phyloP scores from a whole-genome alignment of 306 rosid genomes.

The Trifolium repens region DNA sequence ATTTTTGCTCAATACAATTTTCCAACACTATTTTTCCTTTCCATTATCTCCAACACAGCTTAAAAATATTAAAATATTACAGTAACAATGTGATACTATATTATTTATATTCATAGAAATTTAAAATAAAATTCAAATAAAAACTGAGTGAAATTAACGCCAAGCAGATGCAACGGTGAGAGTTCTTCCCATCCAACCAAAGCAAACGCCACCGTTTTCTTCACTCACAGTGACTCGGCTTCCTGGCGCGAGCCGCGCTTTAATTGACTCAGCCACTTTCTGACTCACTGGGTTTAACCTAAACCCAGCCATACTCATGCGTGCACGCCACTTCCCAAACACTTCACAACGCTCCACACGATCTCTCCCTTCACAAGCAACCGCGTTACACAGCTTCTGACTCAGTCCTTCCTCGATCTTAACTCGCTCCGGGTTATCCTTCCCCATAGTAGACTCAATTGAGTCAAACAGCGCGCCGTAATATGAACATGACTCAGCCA shows the following conservation, averaged over 20 bases:
- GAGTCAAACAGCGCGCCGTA: slow-evolving; percentile 70
- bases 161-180: slow-evolving; percentile 95
- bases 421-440: slow-evolving; percentile 51
- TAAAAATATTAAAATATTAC: slow-evolving; percentile 40
- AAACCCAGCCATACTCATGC: slow-evolving; percentile 96
- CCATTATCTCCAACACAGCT: slow-evolving; percentile 67
- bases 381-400: slow-evolving; percentile 61
- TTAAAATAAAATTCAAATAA: neutral
- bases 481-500: slow-evolving; percentile 61
- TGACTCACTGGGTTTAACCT: slow-evolving; percentile 62
- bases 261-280: slow-evolving; percentile 57
- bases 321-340: slow-evolving; percentile 93
- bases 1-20: slow-evolving; percentile 25
- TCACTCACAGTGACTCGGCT: slow-evolving; percentile 64
- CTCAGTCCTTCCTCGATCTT: slow-evolving; percentile 70
- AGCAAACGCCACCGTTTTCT: slow-evolving; percentile 77
- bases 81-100: slow-evolving; percentile 47
- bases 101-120: slow-evolving; percentile 13
- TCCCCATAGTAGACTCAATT: slow-evolving; percentile 43
- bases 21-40: slow-evolving; percentile 44
- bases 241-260: slow-evolving; percentile 34
- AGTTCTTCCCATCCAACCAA: slow-evolving; percentile 87
- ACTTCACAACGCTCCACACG: slow-evolving; percentile 93
- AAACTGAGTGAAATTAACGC: slow-evolving; percentile 70
- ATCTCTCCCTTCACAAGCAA: slow-evolving; percentile 89